Percentiles rank a stretch among this genome's conserved stretches.
These are phyloP conservation scores for Fusarium burgessii DNA, from an alignment of 2,329 filamentous ascomycete genomes.

Conservation along the genomic window DNA sequence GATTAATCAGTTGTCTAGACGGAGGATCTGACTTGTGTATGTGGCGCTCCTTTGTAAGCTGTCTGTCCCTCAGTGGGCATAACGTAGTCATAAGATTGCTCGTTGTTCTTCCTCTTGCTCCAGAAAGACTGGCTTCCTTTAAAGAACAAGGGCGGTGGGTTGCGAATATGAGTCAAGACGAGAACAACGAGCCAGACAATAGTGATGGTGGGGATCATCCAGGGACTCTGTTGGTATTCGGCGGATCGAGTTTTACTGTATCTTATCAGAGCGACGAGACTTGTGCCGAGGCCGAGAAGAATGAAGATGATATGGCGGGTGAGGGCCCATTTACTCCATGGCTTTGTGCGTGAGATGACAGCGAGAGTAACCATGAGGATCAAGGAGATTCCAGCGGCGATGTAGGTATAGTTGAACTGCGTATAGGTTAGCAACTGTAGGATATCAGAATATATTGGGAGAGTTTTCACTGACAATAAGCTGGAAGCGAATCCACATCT, in stretches of 20 bases:
- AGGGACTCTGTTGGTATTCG: constrained; percentile 45
- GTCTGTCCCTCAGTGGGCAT: constrained; percentile 19
- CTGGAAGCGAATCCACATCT: constrained; percentile 45
- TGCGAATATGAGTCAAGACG: constrained; percentile 51
- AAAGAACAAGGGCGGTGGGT: constrained; percentile 41
- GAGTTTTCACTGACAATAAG: constrained; percentile 47
- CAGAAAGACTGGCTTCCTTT: constrained; percentile 31
- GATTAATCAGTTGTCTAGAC: neutral
- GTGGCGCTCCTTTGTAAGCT: constrained; percentile 12
- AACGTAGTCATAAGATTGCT: constrained; percentile 26
- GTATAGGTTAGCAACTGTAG: neutral
- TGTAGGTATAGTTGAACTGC: constrained; percentile 53
- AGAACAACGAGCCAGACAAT: constrained; percentile 52
- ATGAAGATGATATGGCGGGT: constrained; percentile 48
- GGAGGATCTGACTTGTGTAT: neutral
- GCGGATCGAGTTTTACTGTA: constrained; percentile 24
- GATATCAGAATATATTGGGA: no score
- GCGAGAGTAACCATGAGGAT: constrained; percentile 50
- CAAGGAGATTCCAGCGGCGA: constrained; percentile 50
- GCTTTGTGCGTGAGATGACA: constrained; percentile 47
- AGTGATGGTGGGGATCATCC: constrained; percentile 51
- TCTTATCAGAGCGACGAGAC: constrained; percentile 46
- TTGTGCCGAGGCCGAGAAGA: constrained; percentile 48
- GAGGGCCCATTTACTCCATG: constrained; percentile 51
- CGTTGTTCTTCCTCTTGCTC: constrained; percentile 22